phyloP scores from a whole-genome alignment of 1,284 basidiomycete genomes.

The Veloboletus limbatus region DNA sequence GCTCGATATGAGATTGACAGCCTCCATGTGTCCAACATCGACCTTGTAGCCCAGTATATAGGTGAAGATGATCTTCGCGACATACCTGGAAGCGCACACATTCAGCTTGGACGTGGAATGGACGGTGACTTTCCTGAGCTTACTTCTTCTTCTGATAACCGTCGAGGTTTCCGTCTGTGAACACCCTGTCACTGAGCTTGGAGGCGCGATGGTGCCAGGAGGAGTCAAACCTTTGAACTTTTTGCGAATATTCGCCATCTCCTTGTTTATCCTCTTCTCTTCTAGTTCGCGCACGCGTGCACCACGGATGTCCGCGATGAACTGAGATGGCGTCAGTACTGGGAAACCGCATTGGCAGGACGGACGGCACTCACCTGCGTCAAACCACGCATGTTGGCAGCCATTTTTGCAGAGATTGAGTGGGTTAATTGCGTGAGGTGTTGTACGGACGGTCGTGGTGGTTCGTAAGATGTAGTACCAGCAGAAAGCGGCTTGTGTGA shows the following conservation, averaged over 20 bases:
- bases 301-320: conserved; percentile 97
- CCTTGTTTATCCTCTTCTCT: conserved; percentile 98
- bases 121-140: conserved; percentile 33
- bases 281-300: conserved; percentile 86
- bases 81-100: conserved; percentile 58
- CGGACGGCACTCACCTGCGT: conserved; percentile 64
- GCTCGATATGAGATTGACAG: conserved; percentile 95
- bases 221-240: conserved; percentile 85
- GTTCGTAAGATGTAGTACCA: too few species aligned
- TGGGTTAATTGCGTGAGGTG: too few species aligned
- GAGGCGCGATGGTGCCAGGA: conserved; percentile 4
- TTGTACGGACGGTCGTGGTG: too few species aligned
- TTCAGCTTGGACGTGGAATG: conserved; percentile 14
- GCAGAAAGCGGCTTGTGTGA: conserved; percentile 11
- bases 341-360: conserved; percentile 2
- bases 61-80: conserved; percentile 97
- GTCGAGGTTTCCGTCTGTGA: conserved; percentile 88
- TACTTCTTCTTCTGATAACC: conserved; percentile 99
- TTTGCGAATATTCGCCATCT: conserved; percentile 99
- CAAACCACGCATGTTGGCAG: conserved; percentile 84
- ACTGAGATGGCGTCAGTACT: conserved; percentile 50
- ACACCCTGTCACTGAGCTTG: conserved; percentile 2
- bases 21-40: conserved; percentile 99
- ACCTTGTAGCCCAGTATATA: conserved; percentile 99
- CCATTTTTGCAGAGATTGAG: conserved; percentile 49